A percentile compares a stretch with the other conserved stretches of the same genome.
Evolutionary conservation across 345 rosid genomes (phyloP).

Genomic region (Arabis hirsuta): DNA sequence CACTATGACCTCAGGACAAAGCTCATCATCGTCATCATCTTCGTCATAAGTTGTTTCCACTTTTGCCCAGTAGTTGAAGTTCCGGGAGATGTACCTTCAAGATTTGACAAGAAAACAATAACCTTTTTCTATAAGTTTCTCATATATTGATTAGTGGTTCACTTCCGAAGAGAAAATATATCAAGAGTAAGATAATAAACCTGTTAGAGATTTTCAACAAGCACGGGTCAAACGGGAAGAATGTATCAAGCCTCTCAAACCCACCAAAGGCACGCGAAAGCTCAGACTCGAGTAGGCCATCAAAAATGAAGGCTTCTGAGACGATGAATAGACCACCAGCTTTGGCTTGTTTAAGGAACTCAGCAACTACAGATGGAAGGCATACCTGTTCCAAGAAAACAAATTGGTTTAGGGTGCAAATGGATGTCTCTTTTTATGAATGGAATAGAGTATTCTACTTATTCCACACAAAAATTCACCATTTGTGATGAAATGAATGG

Average conservation of each 20-base stretch:
- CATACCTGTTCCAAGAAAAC: constrained; percentile 58
- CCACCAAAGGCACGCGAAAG: constrained; percentile 75
- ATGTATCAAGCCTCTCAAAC: constrained; percentile 80
- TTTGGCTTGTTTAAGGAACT: constrained; percentile 82
- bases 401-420: too few species aligned
- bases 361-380: constrained; percentile 71
- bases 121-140: neutral
- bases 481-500: too few species aligned
- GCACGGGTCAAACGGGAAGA: constrained; percentile 89
- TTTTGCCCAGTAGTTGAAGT: constrained; percentile 66
- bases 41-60: constrained; percentile 52
- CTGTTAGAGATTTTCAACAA: constrained; percentile 71
- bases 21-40: constrained; percentile 48
- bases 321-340: constrained; percentile 60
- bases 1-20: constrained; percentile 45
- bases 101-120: neutral
- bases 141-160: neutral
- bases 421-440: too few species aligned
- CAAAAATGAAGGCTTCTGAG: constrained; percentile 54
- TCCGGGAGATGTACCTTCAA: constrained; percentile 57
- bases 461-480: too few species aligned
- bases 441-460: too few species aligned
- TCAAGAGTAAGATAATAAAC: constrained; percentile 41
- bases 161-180: neutral
- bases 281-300: constrained; percentile 61